Evolutionary conservation across 192 early-diverging fungal species (phyloP).

Genomic region (Kappamyces sp.): DNA sequence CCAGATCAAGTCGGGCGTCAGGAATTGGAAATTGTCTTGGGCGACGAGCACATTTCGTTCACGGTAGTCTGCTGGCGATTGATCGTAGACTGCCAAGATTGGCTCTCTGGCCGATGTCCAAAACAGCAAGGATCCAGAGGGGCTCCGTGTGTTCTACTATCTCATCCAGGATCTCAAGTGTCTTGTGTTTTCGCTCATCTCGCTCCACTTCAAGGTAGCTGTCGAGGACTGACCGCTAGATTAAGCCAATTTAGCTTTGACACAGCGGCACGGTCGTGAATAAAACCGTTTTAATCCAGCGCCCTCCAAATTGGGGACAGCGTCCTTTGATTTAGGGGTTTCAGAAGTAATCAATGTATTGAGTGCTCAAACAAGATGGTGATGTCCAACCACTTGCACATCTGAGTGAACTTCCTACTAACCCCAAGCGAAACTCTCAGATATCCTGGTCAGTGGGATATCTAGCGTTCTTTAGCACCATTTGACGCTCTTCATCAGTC

Average conservation of each 20-base stretch:
- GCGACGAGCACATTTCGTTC: slow-evolving; percentile 87
- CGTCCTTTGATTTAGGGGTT: too few species aligned
- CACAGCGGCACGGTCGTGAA: too few species aligned
- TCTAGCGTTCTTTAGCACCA: too few species aligned
- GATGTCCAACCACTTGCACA: too few species aligned
- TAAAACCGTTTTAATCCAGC: too few species aligned
- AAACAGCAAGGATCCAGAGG: slow-evolving; percentile 86
- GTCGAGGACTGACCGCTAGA: slow-evolving; percentile 8
- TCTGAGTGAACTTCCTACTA: too few species aligned
- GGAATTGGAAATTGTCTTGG: slow-evolving; percentile 90
- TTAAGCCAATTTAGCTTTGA: slow-evolving; percentile 26
- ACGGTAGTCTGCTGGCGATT: slow-evolving; percentile 45
- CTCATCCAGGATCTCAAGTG: slow-evolving; percentile 98
- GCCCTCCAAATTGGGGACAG: too few species aligned
- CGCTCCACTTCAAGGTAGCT: slow-evolving; percentile 90
- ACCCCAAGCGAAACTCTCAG: too few species aligned
- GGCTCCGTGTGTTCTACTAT: slow-evolving; percentile 91
- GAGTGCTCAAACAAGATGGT: too few species aligned
- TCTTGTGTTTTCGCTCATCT: slow-evolving; percentile 89
- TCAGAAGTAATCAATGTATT: too few species aligned
- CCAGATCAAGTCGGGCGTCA: slow-evolving; percentile 84
- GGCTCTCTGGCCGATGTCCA: slow-evolving; percentile 87
- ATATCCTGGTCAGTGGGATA: too few species aligned
- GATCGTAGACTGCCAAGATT: slow-evolving; percentile 75
- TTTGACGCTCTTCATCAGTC: too few species aligned